phyloP scores from a whole-genome alignment of 441 rosid species.

The Pelargonium myrrhifolium region DNA sequence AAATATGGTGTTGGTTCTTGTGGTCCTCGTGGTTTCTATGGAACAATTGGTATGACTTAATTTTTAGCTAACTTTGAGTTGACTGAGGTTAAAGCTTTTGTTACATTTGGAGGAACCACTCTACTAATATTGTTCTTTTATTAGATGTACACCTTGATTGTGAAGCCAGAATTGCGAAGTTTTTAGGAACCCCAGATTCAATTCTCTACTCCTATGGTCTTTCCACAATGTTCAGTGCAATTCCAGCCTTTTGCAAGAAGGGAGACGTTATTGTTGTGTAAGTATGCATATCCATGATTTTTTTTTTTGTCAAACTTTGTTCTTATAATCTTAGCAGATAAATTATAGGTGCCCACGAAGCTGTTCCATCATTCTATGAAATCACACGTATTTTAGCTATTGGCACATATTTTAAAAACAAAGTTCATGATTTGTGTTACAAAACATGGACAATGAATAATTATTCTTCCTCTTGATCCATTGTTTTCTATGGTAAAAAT shows the following conservation, averaged over 20 bases:
- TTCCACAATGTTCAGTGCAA: slow-evolving; percentile 90
- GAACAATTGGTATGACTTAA: slow-evolving; percentile 64
- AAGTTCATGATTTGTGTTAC: not conserved
- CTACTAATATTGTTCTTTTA: slow-evolving; percentile 27
- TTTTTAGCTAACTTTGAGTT: not conserved
- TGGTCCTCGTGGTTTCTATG: slow-evolving; percentile 92
- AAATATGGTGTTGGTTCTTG: slow-evolving; percentile 98
- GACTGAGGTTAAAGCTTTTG: slow-evolving; percentile 5
- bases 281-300: slow-evolving; percentile 31
- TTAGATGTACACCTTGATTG: slow-evolving; percentile 98
- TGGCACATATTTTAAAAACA: not conserved
- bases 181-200: slow-evolving; percentile 78
- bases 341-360: too few species aligned
- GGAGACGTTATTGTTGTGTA: slow-evolving; percentile 90
- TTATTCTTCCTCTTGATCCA: not conserved
- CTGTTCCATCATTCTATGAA: not conserved
- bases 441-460: not conserved
- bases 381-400: not conserved
- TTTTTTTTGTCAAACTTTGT: too few species aligned
- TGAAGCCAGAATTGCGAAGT: slow-evolving; percentile 78
- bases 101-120: not conserved
- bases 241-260: slow-evolving; percentile 91
- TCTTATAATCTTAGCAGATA: too few species aligned
- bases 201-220: slow-evolving; percentile 93
- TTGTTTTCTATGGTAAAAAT: not conserved